Conservation (phyloP, 306 rosid genomes). For the Cucumis hystrix region DNA sequence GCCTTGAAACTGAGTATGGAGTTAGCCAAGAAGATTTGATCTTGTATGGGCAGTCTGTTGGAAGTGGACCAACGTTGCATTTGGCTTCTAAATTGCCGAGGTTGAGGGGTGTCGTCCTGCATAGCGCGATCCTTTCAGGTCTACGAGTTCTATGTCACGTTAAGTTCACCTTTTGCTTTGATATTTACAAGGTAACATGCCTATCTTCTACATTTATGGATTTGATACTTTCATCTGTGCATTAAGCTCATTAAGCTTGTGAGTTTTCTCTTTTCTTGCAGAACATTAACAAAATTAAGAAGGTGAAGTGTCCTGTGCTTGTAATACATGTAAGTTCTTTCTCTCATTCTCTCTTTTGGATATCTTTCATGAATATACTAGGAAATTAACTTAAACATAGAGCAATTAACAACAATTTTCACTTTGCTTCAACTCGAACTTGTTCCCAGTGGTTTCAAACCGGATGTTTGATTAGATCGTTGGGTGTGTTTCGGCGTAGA, state of each 20-base stretch:
- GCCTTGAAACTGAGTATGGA: slow-evolving; percentile 85
- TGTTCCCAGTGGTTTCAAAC: neutral
- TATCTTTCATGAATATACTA: neutral
- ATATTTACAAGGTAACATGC: slow-evolving; percentile 73
- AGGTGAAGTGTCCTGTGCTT: slow-evolving; percentile 93
- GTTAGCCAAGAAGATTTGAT: slow-evolving; percentile 89
- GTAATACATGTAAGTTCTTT: slow-evolving; percentile 86
- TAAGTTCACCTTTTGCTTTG: slow-evolving; percentile 76
- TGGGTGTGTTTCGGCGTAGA: neutral
- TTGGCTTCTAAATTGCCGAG: slow-evolving; percentile 92
- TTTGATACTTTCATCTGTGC: neutral
- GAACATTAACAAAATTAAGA: slow-evolving; percentile 90
- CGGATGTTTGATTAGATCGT: neutral
- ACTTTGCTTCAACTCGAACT: neutral
- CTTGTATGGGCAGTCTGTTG: slow-evolving; percentile 95
- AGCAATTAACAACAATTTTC: neutral
- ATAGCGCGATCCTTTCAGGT: slow-evolving; percentile 93
- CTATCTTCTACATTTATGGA: neutral
- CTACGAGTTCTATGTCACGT: slow-evolving; percentile 90
- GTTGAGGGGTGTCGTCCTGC: slow-evolving; percentile 84
- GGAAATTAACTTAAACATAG: neutral
- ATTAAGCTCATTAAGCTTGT: neutral
- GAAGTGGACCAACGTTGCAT: slow-evolving; percentile 94
- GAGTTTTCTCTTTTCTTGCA: slow-evolving; percentile 23
- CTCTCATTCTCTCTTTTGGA: neutral